Base-by-base conservation (phyloP, 139 green algal species). In the Chlamydomonas incerta region DNA sequence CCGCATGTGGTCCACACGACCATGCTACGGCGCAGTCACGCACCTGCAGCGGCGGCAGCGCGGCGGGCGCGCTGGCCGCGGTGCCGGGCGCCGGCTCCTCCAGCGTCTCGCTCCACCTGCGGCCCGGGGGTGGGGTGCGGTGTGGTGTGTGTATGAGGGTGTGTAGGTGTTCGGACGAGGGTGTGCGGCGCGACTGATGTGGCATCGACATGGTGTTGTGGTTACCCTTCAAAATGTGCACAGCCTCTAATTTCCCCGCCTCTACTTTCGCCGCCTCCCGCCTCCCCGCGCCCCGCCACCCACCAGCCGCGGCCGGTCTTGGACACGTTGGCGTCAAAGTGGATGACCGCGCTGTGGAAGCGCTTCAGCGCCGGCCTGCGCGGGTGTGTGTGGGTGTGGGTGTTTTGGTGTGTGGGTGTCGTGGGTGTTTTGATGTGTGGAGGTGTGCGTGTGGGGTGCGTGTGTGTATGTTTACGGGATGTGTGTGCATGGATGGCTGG, bases 331-430 rank as follows among this genome's bases (percentile, higher is more conserved):
- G 86, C 90, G 58, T 93, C 91, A 65, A 94, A 92, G 81, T 94
- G 91, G 68, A 93, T 73, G 76, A 95, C 85, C 20, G 84, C 65
- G 13, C 75, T 60, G 74, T 95, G 92, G 88, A 93, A 95, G 85
- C 90, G 90, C 81, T 91, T 92, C 35, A 95, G 88, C 2, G 88
- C 85, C 24, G 90, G 90, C n/a, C 92, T 50, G 41, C 41, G 41
- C n/a, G n/a, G n/a, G n/a, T n/a, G n/a, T 5, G 41, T 8, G 41
- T 5, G 41, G 41, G 41, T 50, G 8, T 50, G 41, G 6, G 8
- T 50, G 41, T 50, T 50, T 50, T 13, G 8, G n/a, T 5, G 41
- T 8, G 41, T 5, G 41, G 41, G 41, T 50, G 41, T 8, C 41
- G 8, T 50, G 41, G 6, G 8, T 50, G 41, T 50, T 50, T 50